Evolutionary conservation across 192 early-diverging fungal genomes (phyloP).

Genomic region (Podila epigama): DNA sequence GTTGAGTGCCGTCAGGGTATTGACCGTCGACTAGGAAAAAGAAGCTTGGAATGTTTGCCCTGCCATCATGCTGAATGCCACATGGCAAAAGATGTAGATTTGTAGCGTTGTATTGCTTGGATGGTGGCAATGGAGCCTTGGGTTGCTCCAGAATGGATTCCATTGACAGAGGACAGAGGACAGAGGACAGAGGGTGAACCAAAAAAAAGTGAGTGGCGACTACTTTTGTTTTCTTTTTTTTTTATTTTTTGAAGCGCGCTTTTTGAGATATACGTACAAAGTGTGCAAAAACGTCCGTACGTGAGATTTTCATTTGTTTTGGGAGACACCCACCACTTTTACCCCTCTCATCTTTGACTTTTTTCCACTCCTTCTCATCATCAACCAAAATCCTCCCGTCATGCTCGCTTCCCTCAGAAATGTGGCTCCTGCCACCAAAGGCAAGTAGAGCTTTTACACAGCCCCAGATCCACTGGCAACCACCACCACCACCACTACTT

Average conservation of each 20-base stretch:
- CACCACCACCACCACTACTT: background rate
- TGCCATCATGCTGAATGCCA: slow-evolving; percentile 44
- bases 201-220: background rate
- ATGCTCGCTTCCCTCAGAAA: slow-evolving; percentile 33
- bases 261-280: too few relatives aligned
- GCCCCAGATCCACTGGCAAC: too few relatives aligned
- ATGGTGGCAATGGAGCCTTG: background rate
- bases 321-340: background rate
- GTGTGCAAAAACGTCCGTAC: background rate
- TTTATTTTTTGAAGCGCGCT: background rate
- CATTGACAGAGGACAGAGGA: slow-evolving; percentile 5
- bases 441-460: slow-evolving; percentile 14
- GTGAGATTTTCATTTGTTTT: background rate
- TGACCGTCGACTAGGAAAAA: slow-evolving; percentile 45
- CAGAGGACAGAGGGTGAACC: background rate
- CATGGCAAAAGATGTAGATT: slow-evolving; percentile 40
- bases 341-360: background rate
- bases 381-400: background rate
- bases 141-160: slow-evolving; percentile 43
- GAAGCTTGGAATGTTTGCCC: slow-evolving; percentile 28
- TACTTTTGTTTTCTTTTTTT: background rate
- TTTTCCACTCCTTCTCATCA: slow-evolving; percentile 1
- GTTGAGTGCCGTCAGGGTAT: slow-evolving; percentile 4
- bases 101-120: slow-evolving; percentile 9
- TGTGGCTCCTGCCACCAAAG: slow-evolving; percentile 34